Conservation (phyloP, 2,329 filamentous ascomycete genomes). For the Neopestalotiopsis clavispora region DNA sequence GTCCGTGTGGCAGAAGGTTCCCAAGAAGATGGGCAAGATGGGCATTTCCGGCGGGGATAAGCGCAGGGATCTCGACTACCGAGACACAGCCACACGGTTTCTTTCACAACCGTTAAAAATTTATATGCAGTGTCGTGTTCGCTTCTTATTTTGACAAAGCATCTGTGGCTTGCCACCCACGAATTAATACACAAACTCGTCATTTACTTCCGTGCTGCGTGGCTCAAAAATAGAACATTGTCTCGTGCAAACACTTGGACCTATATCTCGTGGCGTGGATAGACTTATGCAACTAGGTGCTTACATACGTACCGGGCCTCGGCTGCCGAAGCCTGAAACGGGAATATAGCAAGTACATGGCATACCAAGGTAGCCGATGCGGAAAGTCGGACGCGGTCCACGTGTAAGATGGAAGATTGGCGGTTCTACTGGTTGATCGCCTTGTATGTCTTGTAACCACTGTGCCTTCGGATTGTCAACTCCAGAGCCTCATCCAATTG, state of each 20-base stretch:
- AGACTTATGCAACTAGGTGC: background rate
- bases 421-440: background rate
- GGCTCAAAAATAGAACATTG: conserved; percentile 4
- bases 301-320: background rate
- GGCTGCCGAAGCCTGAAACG: background rate
- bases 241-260: background rate
- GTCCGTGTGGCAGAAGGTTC: too few species aligned
- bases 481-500: background rate
- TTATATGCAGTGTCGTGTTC: conserved; percentile 4
- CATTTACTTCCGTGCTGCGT: background rate
- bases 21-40: background rate
- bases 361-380: background rate
- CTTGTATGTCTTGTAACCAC: background rate
- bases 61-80: conserved; percentile 13
- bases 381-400: background rate
- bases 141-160: background rate
- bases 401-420: background rate
- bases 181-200: background rate
- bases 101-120: background rate
- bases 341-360: background rate
- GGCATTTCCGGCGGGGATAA: conserved; percentile 8
- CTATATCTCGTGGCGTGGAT: background rate
- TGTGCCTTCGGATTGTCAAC: background rate
- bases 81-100: conserved; percentile 13
- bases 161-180: conserved; percentile 14